Conservation (phyloP, 805 yeast species). For the Isabelozyma heimii region DNA sequence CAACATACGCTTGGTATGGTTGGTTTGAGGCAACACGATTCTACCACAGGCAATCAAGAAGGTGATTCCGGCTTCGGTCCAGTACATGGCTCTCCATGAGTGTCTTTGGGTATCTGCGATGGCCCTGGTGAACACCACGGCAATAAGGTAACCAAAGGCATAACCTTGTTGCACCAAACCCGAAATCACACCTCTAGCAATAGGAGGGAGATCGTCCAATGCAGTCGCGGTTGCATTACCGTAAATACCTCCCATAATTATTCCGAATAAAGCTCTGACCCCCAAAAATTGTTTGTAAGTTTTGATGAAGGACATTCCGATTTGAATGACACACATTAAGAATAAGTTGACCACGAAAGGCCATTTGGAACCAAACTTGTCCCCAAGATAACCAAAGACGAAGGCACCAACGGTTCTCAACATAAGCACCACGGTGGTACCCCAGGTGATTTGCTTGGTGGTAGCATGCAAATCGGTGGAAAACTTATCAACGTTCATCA, state of each 20-base stretch:
- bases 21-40: slow-evolving; percentile 57
- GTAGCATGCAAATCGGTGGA: slow-evolving; percentile 46
- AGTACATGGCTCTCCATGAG: slow-evolving; percentile 69
- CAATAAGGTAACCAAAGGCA: slow-evolving; percentile 65
- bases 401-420: slow-evolving; percentile 70
- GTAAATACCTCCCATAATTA: slow-evolving; percentile 70
- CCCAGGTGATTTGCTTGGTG: slow-evolving; percentile 62
- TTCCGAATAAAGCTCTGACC: slow-evolving; percentile 63
- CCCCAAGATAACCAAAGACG: slow-evolving; percentile 60
- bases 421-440: slow-evolving; percentile 70
- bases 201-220: slow-evolving; percentile 59
- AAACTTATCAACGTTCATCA: slow-evolving; percentile 51
- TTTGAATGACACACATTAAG: slow-evolving; percentile 53
- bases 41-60: slow-evolving; percentile 59
- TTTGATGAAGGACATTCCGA: slow-evolving; percentile 65
- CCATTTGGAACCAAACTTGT: slow-evolving; percentile 65
- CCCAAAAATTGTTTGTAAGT: slow-evolving; percentile 53
- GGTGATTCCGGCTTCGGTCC: slow-evolving; percentile 74
- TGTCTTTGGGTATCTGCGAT: slow-evolving; percentile 43
- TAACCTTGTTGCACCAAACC: slow-evolving; percentile 60
- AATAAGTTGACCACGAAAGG: slow-evolving; percentile 55
- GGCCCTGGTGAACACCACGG: slow-evolving; percentile 65
- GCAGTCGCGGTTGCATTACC: slow-evolving; percentile 68
- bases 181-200: slow-evolving; percentile 59
- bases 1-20: slow-evolving; percentile 32